Evolutionary conservation across 805 yeast species (phyloP).

Genomic region (Wickerhamomyces chambardii): DNA sequence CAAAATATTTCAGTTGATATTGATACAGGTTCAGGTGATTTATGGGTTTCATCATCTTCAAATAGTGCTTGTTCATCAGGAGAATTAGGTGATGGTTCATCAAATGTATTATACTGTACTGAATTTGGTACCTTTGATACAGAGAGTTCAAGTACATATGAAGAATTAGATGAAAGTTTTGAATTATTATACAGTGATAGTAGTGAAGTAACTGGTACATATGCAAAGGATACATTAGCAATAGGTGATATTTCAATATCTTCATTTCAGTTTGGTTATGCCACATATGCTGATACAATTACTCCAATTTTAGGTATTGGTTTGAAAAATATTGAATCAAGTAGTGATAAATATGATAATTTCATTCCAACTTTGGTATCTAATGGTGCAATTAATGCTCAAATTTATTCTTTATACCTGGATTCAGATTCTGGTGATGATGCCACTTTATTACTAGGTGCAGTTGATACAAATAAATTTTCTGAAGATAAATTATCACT

Average conservation of each 20-base stretch:
- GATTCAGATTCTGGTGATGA: background rate
- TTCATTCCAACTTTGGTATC: background rate
- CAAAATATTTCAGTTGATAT: conserved; percentile 31
- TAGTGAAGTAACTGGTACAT: conserved; percentile 35
- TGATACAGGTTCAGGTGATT: conserved; percentile 42
- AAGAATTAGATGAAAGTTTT: conserved; percentile 19
- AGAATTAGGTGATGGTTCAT: conserved; percentile 1
- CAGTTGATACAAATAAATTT: background rate
- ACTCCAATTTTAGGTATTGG: conserved; percentile 66
- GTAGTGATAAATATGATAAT: conserved; percentile 18
- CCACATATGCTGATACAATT: conserved; percentile 45
- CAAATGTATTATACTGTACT: conserved; percentile 14
- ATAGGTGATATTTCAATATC: conserved; percentile 41
- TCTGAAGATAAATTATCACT: background rate
- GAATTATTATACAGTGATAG: conserved; percentile 36
- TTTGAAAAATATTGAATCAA: conserved; percentile 51
- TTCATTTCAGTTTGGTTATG: conserved; percentile 59
- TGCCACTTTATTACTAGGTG: background rate
- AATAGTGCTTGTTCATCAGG: conserved; percentile 15
- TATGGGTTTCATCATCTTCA: conserved; percentile 33
- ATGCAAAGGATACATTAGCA: conserved; percentile 38
- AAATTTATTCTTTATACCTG: background rate
- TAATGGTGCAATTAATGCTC: background rate
- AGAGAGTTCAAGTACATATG: conserved; percentile 19
- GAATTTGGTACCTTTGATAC: conserved; percentile 23